These are phyloP conservation scores for Myxozyma neotropica DNA, from an alignment of 805 yeast species.

Conservation along the genomic window DNA sequence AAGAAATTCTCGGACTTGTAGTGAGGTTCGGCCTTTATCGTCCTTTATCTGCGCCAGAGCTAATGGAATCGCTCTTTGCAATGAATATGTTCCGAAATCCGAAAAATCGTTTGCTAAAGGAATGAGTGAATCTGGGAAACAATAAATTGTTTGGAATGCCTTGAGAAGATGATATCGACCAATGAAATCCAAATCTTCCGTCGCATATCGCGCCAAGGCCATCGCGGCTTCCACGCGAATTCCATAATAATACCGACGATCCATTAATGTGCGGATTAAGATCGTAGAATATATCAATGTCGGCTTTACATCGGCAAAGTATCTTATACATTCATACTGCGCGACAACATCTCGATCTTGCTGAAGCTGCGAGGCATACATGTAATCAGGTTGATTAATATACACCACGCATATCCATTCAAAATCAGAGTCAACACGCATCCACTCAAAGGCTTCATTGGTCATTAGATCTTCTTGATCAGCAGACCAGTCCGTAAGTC, in stretches of 20 bases:
- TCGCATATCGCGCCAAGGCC: constrained; percentile 72
- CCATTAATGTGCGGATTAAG: constrained; percentile 78
- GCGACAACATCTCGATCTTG: constrained; percentile 97
- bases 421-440: constrained; percentile 94
- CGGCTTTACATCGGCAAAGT: constrained; percentile 67
- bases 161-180: constrained; percentile 74
- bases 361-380: constrained; percentile 90
- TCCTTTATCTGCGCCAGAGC: constrained; percentile 65
- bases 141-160: constrained; percentile 69
- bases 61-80: constrained; percentile 68
- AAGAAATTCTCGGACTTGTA: constrained; percentile 61
- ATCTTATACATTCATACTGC: constrained; percentile 78
- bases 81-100: constrained; percentile 65
- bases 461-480: constrained; percentile 69
- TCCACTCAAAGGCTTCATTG: constrained; percentile 95
- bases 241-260: constrained; percentile 82
- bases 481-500: constrained; percentile 65
- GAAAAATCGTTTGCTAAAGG: constrained; percentile 83
- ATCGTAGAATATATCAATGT: constrained; percentile 70
- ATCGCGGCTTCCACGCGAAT: constrained; percentile 83
- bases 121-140: constrained; percentile 65
- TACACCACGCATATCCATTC: constrained; percentile 90
- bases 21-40: constrained; percentile 59
- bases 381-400: constrained; percentile 88
- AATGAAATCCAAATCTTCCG: constrained; percentile 59